Evolutionary conservation across 371 early-diverging fungal species (phyloP).

Genomic region (Mucor plumbeus): DNA sequence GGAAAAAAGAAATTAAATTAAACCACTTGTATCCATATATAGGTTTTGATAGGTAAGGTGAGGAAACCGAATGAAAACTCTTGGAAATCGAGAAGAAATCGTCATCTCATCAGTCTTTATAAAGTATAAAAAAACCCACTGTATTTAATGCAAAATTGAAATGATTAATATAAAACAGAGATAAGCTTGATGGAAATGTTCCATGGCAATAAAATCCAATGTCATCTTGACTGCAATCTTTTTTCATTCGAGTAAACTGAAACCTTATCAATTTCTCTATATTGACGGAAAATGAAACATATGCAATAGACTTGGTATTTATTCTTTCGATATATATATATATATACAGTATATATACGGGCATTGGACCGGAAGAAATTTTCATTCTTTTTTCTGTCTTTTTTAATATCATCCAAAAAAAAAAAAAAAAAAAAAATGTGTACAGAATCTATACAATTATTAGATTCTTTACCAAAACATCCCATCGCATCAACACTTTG

Average conservation of each 20-base stretch:
- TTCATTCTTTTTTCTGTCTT: neutral
- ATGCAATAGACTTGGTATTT: neutral
- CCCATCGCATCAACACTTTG: neutral
- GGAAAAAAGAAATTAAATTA: too few species aligned
- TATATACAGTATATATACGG: neutral
- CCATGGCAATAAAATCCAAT: neutral
- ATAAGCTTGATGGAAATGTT: neutral
- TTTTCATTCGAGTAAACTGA: neutral
- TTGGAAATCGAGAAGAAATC: too few species aligned
- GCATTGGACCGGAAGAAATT: neutral
- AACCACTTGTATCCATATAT: too few species aligned
- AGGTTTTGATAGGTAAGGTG: too few species aligned
- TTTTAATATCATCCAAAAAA: too few species aligned
- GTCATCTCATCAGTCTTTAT: too few species aligned
- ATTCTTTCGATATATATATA: neutral
- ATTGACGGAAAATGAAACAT: neutral
- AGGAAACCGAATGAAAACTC: too few species aligned
- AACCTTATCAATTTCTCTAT: neutral
- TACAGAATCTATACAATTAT: conserved; percentile 1
- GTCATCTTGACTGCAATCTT: neutral
- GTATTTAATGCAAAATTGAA: too few species aligned
- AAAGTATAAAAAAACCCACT: too few species aligned
- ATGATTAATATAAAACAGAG: neutral
- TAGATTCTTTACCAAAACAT: conserved; percentile 1
- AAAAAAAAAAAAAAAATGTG: neutral